A percentile compares a stretch with the other conserved stretches of the same genome.
These are phyloP conservation scores for Leccinum brunneo-olivaceum DNA, from an alignment of 1,284 basidiomycete species.

Conservation along the genomic window DNA sequence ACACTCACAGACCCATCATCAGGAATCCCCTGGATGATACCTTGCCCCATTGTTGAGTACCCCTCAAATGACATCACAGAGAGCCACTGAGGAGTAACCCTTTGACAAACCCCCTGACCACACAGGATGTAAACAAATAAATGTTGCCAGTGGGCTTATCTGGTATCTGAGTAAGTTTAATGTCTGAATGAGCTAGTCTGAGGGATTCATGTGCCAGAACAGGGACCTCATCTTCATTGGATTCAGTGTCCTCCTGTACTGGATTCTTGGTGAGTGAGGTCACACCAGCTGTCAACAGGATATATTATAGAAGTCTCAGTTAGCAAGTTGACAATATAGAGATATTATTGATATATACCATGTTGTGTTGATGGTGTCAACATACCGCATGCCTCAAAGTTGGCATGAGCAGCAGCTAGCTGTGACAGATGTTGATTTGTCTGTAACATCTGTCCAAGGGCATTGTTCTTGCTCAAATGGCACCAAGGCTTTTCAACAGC, in stretches of 20 bases:
- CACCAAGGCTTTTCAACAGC: neutral
- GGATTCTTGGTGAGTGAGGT: neutral
- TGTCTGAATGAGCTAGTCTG: neutral
- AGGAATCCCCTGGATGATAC: too few relatives aligned
- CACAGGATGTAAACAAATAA: too few relatives aligned
- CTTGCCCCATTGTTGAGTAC: too few relatives aligned
- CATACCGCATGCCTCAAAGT: neutral
- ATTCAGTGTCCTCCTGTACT: neutral
- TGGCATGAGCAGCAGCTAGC: neutral
- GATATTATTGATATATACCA: neutral
- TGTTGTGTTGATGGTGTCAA: neutral
- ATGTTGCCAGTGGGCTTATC: too few relatives aligned
- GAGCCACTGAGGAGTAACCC: too few relatives aligned
- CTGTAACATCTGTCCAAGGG: neutral
- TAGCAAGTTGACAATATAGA: neutral
- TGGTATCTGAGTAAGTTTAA: neutral
- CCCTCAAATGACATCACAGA: too few relatives aligned
- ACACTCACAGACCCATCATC: too few relatives aligned
- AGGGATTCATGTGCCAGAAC: neutral
- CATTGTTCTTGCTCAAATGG: neutral
- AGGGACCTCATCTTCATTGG: neutral
- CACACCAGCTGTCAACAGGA: too few relatives aligned
- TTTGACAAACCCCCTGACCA: too few relatives aligned
- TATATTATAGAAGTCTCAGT: neutral
- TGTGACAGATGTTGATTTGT: neutral